Percentiles rank a stretch among this genome's conserved stretches.
These are phyloP conservation scores for Chlamydomonas asymmetrica DNA, from an alignment of 139 green algal species.

Conservation along the genomic window DNA sequence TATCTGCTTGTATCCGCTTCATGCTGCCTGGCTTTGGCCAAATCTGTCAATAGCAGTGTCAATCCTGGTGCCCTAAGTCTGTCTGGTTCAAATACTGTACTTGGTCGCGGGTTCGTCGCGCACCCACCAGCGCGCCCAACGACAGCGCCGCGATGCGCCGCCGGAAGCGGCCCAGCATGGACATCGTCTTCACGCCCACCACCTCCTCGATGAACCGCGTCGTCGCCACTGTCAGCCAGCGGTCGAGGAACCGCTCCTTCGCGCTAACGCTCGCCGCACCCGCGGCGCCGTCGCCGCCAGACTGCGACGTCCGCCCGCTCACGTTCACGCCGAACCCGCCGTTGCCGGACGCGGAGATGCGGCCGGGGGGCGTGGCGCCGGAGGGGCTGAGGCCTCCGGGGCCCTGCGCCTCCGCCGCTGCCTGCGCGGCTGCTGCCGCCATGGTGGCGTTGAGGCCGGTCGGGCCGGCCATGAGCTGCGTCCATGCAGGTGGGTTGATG, in stretches of 20 bases:
- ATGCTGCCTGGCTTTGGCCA: too few relatives aligned
- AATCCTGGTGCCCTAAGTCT: too few relatives aligned
- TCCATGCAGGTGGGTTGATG: constrained; percentile 4
- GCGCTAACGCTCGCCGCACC: background rate
- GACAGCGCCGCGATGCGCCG: constrained; percentile 37
- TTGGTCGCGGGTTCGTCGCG: too few relatives aligned
- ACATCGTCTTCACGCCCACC: constrained; percentile 52
- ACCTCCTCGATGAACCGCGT: constrained; percentile 40
- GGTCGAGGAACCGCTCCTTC: constrained; percentile 26
- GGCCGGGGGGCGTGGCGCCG: too few relatives aligned
- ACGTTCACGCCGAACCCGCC: too few relatives aligned
- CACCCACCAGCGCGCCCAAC: constrained; percentile 14
- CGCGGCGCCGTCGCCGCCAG: background rate
- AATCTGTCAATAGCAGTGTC: too few relatives aligned
- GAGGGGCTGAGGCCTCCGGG: too few relatives aligned
- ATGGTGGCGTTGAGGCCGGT: background rate
- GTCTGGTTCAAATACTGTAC: too few relatives aligned
- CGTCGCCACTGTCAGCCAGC: constrained; percentile 40
- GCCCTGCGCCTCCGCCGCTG: background rate
- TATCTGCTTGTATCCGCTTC: too few relatives aligned
- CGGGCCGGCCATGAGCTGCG: constrained; percentile 8
- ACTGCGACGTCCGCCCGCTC: too few relatives aligned
- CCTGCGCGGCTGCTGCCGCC: background rate
- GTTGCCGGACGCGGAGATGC: background rate
- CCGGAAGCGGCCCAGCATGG: constrained; percentile 55